phyloP scores from a whole-genome alignment of 1,284 basidiomycete species.

The Ustilago crameri region DNA sequence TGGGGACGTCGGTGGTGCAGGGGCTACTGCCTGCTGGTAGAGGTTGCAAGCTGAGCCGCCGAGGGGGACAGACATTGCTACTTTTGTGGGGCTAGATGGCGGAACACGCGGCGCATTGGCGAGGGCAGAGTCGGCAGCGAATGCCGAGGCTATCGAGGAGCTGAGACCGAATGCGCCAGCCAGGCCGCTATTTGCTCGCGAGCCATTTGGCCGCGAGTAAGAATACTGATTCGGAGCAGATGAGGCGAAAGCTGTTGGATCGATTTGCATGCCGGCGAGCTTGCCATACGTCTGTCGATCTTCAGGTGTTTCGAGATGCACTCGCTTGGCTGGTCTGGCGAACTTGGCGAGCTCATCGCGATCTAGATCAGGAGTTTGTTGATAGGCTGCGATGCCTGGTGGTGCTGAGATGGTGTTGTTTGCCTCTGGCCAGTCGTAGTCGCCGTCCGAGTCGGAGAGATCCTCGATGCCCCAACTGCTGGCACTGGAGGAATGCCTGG shows the following conservation, averaged over 20 bases:
- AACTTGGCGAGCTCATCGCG: conserved; percentile 42
- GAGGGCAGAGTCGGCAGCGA: conserved; percentile 8
- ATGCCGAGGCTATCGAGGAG: conserved; percentile 17
- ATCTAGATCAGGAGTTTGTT: conserved; percentile 23
- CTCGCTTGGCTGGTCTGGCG: conserved; percentile 31
- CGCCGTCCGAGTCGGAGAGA: conserved; percentile 47
- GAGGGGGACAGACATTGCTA: conserved; percentile 6
- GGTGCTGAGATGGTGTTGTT: conserved; percentile 2
- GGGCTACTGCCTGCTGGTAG: conserved; percentile 40
- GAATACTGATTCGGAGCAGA: conserved; percentile 10
- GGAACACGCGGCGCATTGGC: conserved; percentile 32
- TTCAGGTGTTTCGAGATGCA: conserved; percentile 38
- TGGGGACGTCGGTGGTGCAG: conserved; percentile 43
- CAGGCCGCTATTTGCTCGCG: conserved; percentile 28
- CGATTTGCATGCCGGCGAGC: conserved; percentile 41
- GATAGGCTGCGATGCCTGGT: neutral
- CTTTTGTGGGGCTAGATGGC: conserved; percentile 45
- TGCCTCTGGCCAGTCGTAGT: conserved; percentile 32
- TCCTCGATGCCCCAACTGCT: conserved; percentile 49
- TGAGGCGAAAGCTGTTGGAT: conserved; percentile 8
- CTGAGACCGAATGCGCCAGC: conserved; percentile 38
- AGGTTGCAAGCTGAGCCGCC: conserved; percentile 13
- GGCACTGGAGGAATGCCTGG: conserved; percentile 40
- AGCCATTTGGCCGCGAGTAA: conserved; percentile 9
- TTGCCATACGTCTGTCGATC: conserved; percentile 45